Base-by-base conservation (phyloP, 306 rosid genomes). In the Vicia faba region DNA sequence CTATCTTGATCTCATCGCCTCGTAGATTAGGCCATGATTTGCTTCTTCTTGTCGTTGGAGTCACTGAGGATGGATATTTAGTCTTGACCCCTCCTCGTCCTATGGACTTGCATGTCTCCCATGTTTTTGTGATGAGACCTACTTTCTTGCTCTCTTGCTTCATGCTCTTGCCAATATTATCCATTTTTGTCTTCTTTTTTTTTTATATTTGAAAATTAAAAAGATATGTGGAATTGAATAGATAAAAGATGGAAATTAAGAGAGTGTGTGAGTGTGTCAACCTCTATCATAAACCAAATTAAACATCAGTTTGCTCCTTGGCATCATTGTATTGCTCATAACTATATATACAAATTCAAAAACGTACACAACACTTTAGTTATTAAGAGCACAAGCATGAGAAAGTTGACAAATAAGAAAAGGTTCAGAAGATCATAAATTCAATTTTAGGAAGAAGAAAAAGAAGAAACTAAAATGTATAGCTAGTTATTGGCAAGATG, bases 51-150 rank as follows among this genome's bases (percentile, higher is more conserved):
- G 71, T 2, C 0, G 43, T 46, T 44, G 70, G 66, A 61, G 14
- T 61, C 19, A 57, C 20, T 3, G 41, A 3, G 9, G 41, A 14
- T 15, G 59, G n/a, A 19, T 38, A 38, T 11, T 12, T 61, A 62
- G 11, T 66, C 56, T 48, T 73, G n/a, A 73, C 43, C 3, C 68
- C 68, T 4, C 88, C 81, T 2, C 83, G 3, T 15, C 96, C 91
- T 46, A 91, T 62, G n/a, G 92, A 81, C 75, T 87, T 92, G 87
- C 97, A 92, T 58, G 90, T 69, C 80, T 85, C 80, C 96, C 95
- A 92, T 43, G 97, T 88, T 79, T 84, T 82, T 11, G 28, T 85
- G 16, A 92, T 85, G 41, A 92, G 56, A 2, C 89, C 86, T 50
- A 3, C 6, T 23, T 79, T 86, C 81, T 82, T 66, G 11, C 15